These are phyloP conservation scores for Saccharomycopsis crataegensis DNA, from an alignment of 1,139 yeast species.

Conservation along the genomic window DNA sequence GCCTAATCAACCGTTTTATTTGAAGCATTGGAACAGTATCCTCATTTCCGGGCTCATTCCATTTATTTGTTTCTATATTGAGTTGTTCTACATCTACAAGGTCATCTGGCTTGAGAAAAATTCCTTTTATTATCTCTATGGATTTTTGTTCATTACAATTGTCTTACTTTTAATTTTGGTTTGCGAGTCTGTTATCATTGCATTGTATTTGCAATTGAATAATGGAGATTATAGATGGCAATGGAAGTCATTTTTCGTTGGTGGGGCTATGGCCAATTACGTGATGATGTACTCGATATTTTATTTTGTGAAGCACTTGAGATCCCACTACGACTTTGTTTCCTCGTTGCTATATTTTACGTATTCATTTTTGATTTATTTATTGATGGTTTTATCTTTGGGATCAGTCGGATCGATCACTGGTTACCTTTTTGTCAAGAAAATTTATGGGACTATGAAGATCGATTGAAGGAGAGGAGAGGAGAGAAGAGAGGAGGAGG, in stretches of 20 bases:
- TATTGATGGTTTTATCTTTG: conserved; percentile 59
- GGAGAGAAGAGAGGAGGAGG: background rate
- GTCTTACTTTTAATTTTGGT: conserved; percentile 54
- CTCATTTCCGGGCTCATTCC: conserved; percentile 62
- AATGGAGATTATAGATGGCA: conserved; percentile 66
- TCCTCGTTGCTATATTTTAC: conserved; percentile 63
- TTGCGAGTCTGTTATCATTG: conserved; percentile 66
- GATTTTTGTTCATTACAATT: conserved; percentile 61
- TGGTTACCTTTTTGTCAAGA: conserved; percentile 52
- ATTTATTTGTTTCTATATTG: conserved; percentile 75
- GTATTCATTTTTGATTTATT: conserved; percentile 60
- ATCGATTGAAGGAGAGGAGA: conserved; percentile 38
- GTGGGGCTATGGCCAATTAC: conserved; percentile 67
- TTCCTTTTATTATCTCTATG: conserved; percentile 73
- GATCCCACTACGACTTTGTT: conserved; percentile 56
- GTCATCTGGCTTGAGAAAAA: conserved; percentile 78
- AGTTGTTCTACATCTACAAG: conserved; percentile 64
- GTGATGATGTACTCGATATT: conserved; percentile 62
- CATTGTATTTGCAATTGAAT: conserved; percentile 56
- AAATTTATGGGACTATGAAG: conserved; percentile 52
- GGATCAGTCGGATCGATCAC: conserved; percentile 71
- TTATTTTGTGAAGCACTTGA: conserved; percentile 48
- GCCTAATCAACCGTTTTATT: background rate
- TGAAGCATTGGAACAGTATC: conserved; percentile 20
- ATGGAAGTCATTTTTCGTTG: conserved; percentile 72